Base-by-base conservation (phyloP, 2,329 filamentous ascomycete species). In the Ceratocystis lukuohia region DNA sequence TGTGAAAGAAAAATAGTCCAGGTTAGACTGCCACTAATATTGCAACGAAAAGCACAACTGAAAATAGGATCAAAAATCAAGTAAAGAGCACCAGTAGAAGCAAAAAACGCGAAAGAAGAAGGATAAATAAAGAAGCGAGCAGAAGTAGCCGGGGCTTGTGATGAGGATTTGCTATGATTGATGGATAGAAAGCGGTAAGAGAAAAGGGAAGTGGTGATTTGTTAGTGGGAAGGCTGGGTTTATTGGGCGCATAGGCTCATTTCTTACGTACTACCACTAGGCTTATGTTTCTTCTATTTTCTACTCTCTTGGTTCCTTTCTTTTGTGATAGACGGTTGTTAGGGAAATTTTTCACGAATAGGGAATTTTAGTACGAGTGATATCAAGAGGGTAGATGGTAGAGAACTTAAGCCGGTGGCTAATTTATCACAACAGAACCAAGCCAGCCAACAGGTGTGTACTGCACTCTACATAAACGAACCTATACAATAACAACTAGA, bases 151-250 rank as follows among this genome's bases (percentile, higher is more conserved):
- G 33, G 33, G 61, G 44, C 61, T 28, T 50, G 28, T 25, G 8
- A 20, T 25, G 48, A 62, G 61, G 37, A 25, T 48, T 41, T 50
- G 41, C 25, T 30, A n/a, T 37, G 25, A 8, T 59, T 59, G 56
- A 30, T 7, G n/a, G 30, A 37, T 37, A 59, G 56, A 48, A 63
- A 20, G 61, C 61, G 44, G 61, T 63, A 63, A 63, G 46, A 37
- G 15, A 37, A 59, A 17, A 59, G 22, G 48, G 30, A 33, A 59
- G 37, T 63, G 41, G 44, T 48, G 45, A 28, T 63, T 63, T 63
- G 61, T 48, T 63, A 48, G 61, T 63, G 61, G 41, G 61, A 63
- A 44, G 41, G 61, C 61, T 63, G 61, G 61, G 48, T 15, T 15
- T 53, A 28, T 25, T 25, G 25, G 48, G 48, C 48, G 8, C 48